Conservation (phyloP, 2,329 filamentous ascomycete species). For the Trichoderma oligosporum region DNA sequence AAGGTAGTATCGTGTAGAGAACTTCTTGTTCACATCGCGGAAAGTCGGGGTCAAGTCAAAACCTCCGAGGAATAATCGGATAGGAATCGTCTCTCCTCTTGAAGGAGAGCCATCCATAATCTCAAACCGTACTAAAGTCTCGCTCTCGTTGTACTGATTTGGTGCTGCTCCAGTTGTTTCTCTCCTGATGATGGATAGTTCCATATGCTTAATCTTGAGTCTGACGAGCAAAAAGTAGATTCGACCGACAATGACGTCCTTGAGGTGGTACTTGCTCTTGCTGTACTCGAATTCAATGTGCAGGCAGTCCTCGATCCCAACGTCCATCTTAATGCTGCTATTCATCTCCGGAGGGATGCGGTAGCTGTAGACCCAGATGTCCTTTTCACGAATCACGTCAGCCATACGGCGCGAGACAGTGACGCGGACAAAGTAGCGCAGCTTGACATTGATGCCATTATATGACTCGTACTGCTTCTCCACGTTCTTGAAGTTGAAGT, state of each 20-base stretch:
- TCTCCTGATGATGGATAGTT: constrained; percentile 92
- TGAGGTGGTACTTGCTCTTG: constrained; percentile 98
- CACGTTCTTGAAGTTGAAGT: constrained; percentile 99
- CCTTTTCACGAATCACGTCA: constrained; percentile 97
- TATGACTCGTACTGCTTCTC: constrained; percentile 99
- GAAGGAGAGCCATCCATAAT: constrained; percentile 99
- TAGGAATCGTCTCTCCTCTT: constrained; percentile 89
- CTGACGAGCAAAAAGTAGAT: constrained; percentile 98
- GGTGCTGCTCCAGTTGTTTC: constrained; percentile 95
- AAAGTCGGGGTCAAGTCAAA: constrained; percentile 98
- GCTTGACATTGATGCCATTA: constrained; percentile 98
- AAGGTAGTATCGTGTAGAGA: constrained; percentile 95
- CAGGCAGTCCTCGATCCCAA: constrained; percentile 97
- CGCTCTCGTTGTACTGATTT: constrained; percentile 99
- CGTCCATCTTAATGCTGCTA: constrained; percentile 99
- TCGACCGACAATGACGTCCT: constrained; percentile 96
- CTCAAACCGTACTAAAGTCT: constrained; percentile 96
- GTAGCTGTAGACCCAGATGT: constrained; percentile 99
- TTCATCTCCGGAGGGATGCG: constrained; percentile 97
- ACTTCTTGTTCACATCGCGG: constrained; percentile 99
- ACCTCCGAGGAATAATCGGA: constrained; percentile 91
- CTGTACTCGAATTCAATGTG: constrained; percentile 99
- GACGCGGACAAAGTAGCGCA: constrained; percentile 96
- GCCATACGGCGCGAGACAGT: constrained; percentile 96
- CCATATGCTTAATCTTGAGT: constrained; percentile 99